Conservation (phyloP, 106 monocot genomes). For the Agapanthus africanus region DNA sequence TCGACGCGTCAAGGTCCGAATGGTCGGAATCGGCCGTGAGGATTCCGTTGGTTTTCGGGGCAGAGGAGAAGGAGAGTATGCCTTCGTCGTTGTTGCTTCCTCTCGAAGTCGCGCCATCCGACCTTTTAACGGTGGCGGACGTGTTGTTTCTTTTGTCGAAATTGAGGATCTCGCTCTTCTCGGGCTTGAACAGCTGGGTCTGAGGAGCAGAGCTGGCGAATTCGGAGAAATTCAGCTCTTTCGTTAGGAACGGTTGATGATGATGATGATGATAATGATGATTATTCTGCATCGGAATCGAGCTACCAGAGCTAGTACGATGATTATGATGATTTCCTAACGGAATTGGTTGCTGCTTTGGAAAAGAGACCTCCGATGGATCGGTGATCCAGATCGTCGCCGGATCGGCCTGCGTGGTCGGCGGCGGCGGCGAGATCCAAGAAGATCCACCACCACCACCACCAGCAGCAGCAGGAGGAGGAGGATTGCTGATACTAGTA, state of each 20-base stretch:
- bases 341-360: conserved; percentile 31
- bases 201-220: conserved; percentile 4
- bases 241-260: conserved; percentile 17
- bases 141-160: conserved; percentile 39
- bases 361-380: conserved; percentile 43
- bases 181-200: conserved; percentile 46
- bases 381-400: conserved; percentile 68
- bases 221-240: conserved; percentile 55
- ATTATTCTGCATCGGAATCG: conserved; percentile 25
- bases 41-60: conserved; percentile 18
- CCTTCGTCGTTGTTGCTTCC: conserved; percentile 52
- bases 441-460: conserved; percentile 2
- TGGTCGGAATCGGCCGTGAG: conserved; percentile 47
- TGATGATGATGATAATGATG: no score
- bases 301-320: conserved; percentile 19
- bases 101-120: conserved; percentile 37
- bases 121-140: no score
- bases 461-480: no score
- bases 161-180: conserved; percentile 45
- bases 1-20: conserved; percentile 75
- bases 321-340: conserved; percentile 37
- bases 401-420: conserved; percentile 32
- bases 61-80: conserved; percentile 72
- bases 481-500: no score
- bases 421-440: conserved; percentile 4